A percentile compares a stretch with the other conserved stretches of the same genome.
phyloP scores from a whole-genome alignment of 805 yeast species.

The Candida schatavii region DNA sequence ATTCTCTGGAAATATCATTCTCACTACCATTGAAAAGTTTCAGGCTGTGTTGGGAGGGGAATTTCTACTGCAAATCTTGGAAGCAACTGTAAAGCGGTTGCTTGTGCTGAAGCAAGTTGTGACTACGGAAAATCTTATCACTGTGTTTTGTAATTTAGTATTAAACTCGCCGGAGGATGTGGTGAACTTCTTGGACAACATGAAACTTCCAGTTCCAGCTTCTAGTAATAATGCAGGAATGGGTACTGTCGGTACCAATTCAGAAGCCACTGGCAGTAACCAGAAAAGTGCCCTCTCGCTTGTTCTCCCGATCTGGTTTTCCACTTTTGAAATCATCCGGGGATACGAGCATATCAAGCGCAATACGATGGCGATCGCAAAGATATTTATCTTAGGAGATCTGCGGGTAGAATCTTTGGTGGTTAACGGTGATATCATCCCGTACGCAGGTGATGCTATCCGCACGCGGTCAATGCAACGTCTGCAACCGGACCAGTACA shows the following conservation, averaged over 20 bases:
- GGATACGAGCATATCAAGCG: conserved; percentile 72
- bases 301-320: conserved; percentile 79
- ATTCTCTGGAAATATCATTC: conserved; percentile 68
- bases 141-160: conserved; percentile 73
- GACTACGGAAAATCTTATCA: conserved; percentile 72
- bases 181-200: conserved; percentile 53
- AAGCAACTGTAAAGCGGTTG: conserved; percentile 70
- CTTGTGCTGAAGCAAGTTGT: conserved; percentile 63
- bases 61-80: conserved; percentile 56
- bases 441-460: conserved; percentile 61
- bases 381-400: conserved; percentile 60
- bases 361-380: conserved; percentile 68
- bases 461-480: conserved; percentile 84
- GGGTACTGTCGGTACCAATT: neutral
- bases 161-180: conserved; percentile 60
- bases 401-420: conserved; percentile 45
- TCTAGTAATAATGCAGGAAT: neutral
- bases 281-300: conserved; percentile 45
- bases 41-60: conserved; percentile 34
- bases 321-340: conserved; percentile 73
- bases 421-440: conserved; percentile 78
- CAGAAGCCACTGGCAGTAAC: too few species aligned
- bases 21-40: conserved; percentile 54
- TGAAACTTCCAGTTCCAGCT: conserved; percentile 21
- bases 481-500: conserved; percentile 57